Base-by-base conservation (phyloP, 116 monocot genomes). In the Iris pallida region DNA sequence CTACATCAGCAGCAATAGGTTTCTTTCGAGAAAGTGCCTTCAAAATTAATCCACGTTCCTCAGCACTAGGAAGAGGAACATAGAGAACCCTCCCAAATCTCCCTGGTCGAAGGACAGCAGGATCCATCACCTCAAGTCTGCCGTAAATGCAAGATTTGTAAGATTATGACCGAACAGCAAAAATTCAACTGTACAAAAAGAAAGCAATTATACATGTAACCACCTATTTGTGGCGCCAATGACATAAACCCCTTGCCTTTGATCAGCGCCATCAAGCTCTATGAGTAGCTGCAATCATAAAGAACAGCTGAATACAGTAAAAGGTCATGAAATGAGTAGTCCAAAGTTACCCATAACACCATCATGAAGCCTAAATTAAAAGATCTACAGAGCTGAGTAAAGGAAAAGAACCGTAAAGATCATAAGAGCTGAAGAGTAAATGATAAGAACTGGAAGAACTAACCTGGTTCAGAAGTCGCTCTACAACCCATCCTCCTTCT, bases 161-260 rank as follows among this genome's bases (percentile, higher is more conserved):
- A 69, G 30, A 12, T 14, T 5, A 63, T 7, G 53, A 11, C 42
- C 42, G 48, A 46, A 63, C 14, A 47, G 19, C 9, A 64, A 47
- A 64, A 47, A 4, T 64, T 64, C 47, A 15, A 61, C 45, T 64
- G 18, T 47, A 64, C 14, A 55, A 42, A 47, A 57, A 42, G 8
- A 58, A 7, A 30, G 30, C 16, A 47, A 48, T 6, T 42, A 8
- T 48, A 42, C 16, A 65, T 43, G 8, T 12, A 41, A 53, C n/a
- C 12, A 97, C 97, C 90, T 97, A 68, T 97, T 97, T 67, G 97
- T 92, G 45, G 97, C 92, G 72, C 97, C 97, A 65, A 97, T 88
- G 8, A 97, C 88, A 80, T 78, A 91, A 69, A 97, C 90, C 66
- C 93, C 97, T 63, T 72, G 74, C 15, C 92, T 71, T 40, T 92